Conservation (phyloP, 2,329 filamentous ascomycete species). For the Apiospora malaysiana region DNA sequence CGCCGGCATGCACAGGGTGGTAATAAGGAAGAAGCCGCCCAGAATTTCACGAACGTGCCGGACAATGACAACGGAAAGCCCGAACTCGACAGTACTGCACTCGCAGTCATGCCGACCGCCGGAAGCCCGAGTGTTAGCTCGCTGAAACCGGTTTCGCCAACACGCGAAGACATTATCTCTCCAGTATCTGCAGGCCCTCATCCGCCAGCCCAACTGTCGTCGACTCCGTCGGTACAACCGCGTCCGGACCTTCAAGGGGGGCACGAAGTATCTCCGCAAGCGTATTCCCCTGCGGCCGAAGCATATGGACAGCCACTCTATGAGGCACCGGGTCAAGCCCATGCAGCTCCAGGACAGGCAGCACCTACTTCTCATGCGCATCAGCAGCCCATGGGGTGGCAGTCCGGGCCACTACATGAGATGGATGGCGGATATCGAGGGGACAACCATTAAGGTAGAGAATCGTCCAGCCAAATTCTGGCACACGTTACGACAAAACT, state of each 20-base stretch:
- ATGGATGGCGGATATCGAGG: constrained; percentile 32
- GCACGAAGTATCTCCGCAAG: constrained; percentile 18
- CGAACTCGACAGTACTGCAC: constrained; percentile 34
- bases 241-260: constrained; percentile 27
- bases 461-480: background rate
- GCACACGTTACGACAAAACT: background rate
- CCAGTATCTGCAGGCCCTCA: constrained; percentile 33
- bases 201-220: constrained; percentile 28
- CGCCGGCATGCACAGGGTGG: constrained; percentile 27
- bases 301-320: constrained; percentile 31
- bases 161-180: constrained; percentile 32
- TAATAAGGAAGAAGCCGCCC: constrained; percentile 7
- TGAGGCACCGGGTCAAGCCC: constrained; percentile 31
- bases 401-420: constrained; percentile 38
- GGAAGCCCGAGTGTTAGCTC: constrained; percentile 28
- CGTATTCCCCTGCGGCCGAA: constrained; percentile 26
- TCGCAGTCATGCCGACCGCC: constrained; percentile 22
- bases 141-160: constrained; percentile 22
- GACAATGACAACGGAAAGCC: constrained; percentile 28
- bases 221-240: constrained; percentile 29
- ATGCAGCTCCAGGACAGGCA: constrained; percentile 30
- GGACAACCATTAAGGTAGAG: background rate
- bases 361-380: constrained; percentile 26
- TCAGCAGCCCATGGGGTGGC: constrained; percentile 33
- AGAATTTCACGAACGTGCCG: background rate